A percentile compares a stretch with the other conserved stretches of the same genome.
These are phyloP conservation scores for Backusella parvicylindrica DNA, from an alignment of 192 early-diverging fungal species.

Conservation along the genomic window DNA sequence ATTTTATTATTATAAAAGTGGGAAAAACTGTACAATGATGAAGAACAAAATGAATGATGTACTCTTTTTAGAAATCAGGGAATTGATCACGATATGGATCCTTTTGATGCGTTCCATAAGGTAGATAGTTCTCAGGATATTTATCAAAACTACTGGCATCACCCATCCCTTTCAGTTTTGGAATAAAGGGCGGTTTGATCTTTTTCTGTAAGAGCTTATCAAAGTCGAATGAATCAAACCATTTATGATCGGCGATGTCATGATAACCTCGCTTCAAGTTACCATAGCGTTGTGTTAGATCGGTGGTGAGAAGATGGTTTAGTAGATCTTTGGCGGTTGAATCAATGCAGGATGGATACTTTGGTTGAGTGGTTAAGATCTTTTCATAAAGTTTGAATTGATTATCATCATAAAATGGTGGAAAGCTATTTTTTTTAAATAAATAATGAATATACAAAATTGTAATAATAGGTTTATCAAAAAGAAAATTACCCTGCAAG, in stretches of 20 bases:
- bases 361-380: constrained; percentile 69
- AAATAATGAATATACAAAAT: background rate
- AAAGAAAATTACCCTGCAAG: constrained; percentile 56
- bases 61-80: constrained; percentile 2
- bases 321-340: constrained; percentile 70
- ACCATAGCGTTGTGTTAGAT: constrained; percentile 76
- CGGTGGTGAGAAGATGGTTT: constrained; percentile 69
- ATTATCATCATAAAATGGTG: constrained; percentile 86
- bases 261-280: constrained; percentile 74
- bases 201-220: background rate
- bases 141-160: constrained; percentile 32
- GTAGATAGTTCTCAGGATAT: constrained; percentile 22
- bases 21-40: background rate
- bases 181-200: constrained; percentile 60
- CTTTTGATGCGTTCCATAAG: background rate
- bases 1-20: background rate
- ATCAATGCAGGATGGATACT: constrained; percentile 70
- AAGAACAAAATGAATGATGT: background rate
- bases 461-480: background rate
- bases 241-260: constrained; percentile 80
- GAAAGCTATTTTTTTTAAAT: constrained; percentile 36
- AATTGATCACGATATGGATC: constrained; percentile 15
- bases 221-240: constrained; percentile 58
- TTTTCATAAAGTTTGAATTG: constrained; percentile 89
- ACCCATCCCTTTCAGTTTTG: constrained; percentile 6